These are phyloP conservation scores for Saccharomyces hybrid DNA, from an alignment of 1,139 yeast genomes.

Conservation along the genomic window DNA sequence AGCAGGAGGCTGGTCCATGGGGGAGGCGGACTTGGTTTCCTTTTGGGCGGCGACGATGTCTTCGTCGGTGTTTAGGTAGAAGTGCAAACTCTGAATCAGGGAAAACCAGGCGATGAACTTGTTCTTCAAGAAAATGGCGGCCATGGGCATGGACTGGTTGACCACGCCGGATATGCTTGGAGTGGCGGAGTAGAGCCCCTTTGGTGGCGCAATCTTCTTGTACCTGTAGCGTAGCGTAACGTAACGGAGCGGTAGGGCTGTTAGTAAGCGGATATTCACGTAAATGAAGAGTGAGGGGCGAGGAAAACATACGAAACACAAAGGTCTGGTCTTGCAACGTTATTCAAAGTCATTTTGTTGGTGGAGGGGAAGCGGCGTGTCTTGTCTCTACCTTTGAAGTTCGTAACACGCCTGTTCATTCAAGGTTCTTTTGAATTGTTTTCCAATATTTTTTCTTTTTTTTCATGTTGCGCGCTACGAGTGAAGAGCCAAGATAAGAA, in stretches of 20 bases:
- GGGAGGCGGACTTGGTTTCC: conserved; percentile 25
- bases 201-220: conserved; percentile 40
- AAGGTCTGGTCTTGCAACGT: conserved; percentile 33
- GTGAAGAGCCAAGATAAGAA: no score
- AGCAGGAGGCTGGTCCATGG: conserved; percentile 37
- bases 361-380: background rate
- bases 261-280: conserved; percentile 5
- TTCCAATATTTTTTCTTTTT: background rate
- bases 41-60: conserved; percentile 22
- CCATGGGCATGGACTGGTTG: conserved; percentile 60
- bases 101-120: conserved; percentile 34
- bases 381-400: background rate
- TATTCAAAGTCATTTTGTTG: conserved; percentile 19
- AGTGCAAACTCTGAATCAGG: conserved; percentile 26
- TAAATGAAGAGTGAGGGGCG: no score
- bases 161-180: conserved; percentile 31
- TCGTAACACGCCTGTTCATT: background rate
- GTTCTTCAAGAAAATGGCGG: conserved; percentile 50
- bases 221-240: conserved; percentile 8
- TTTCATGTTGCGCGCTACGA: background rate
- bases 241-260: background rate
- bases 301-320: conserved; percentile 35
- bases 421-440: background rate
- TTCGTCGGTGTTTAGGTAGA: conserved; percentile 22
- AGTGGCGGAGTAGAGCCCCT: conserved; percentile 40